Percentiles rank a stretch among this genome's conserved stretches.
Conservation (phyloP, 257 asterid species). For the Lithospermum erythrorhizon region DNA sequence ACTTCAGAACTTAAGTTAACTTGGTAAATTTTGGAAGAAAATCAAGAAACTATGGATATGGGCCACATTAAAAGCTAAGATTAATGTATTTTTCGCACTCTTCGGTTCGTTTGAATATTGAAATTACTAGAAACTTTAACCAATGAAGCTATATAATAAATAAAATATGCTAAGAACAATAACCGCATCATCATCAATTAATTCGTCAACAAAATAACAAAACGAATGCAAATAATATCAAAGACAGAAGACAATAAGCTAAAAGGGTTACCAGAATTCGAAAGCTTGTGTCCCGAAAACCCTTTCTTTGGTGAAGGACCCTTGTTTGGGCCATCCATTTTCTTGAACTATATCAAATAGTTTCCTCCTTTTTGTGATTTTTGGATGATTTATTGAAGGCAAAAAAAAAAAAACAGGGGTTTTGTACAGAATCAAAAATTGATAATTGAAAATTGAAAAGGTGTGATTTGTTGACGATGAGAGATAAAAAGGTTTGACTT, state of each 20-base stretch:
- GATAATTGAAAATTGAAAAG: too few species aligned
- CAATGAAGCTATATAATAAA: too few species aligned
- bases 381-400: too few species aligned
- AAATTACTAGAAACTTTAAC: too few species aligned
- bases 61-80: too few species aligned
- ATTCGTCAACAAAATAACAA: not conserved
- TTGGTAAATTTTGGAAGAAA: too few species aligned
- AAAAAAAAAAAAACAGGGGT: not conserved
- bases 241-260: not conserved
- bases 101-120: too few species aligned
- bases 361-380: too few species aligned
- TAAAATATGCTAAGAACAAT: not conserved
- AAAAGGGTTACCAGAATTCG: conserved; percentile 33
- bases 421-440: too few species aligned
- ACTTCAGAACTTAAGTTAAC: too few species aligned
- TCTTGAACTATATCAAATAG: not conserved
- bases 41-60: too few species aligned
- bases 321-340: conserved; percentile 29
- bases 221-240: not conserved
- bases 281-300: conserved; percentile 15
- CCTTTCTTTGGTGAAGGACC: conserved; percentile 25
- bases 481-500: not conserved
- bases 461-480: not conserved
- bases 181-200: not conserved
- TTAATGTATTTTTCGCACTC: too few species aligned